Base-by-base conservation (phyloP, 2,329 filamentous ascomycete genomes). In the Aspergillus novofumigatus region DNA sequence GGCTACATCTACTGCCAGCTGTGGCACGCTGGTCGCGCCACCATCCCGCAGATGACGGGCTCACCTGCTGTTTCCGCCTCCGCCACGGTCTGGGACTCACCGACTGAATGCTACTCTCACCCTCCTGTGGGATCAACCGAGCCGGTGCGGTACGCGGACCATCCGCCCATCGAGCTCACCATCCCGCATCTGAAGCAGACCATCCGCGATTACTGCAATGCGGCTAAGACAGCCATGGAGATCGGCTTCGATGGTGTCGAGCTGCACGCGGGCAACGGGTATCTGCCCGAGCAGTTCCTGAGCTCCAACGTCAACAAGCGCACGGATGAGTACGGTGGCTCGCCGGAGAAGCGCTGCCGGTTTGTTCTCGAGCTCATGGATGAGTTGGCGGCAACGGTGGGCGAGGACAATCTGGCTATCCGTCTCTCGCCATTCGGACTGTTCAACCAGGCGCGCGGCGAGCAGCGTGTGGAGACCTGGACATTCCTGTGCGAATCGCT, bases 291-390 rank as follows among this genome's bases (percentile, higher is more conserved):
- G 59, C 80, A 83, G 58, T 83, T 83, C 64, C 65, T 79, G 4
- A 78, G 80, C 59, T 77, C 78, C 45, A 79, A 75, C 35, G 71
- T 76, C 59, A 84, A 83, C 66, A 73, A 72, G 59, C 72, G 81
- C 25, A 79, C 75, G 0, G 80, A 84, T 61, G 67, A 70, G 10
- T 83, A 80, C 59, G 81, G 81, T 9, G 81, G 81, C 5, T 77
- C 72, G 3, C 71, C 81, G 1, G 76, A 81, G 64, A 81, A 81
- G 56, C 74, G 80, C n/a, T 81, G 78, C 59, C 77, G 75, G 4
- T 87, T 88, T 62, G 78, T 77, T 1, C 67, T 86, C 2, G 82
- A 85, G 61, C 72, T 86, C n/a, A 81, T 81, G 65, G 70, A 75
- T 35, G 65, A 74, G 53, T 55, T 83, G 17, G 74, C 77, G 0